Base-by-base conservation (phyloP, 2,329 filamentous ascomycete genomes). In the Ceratocystis albifundus region DNA sequence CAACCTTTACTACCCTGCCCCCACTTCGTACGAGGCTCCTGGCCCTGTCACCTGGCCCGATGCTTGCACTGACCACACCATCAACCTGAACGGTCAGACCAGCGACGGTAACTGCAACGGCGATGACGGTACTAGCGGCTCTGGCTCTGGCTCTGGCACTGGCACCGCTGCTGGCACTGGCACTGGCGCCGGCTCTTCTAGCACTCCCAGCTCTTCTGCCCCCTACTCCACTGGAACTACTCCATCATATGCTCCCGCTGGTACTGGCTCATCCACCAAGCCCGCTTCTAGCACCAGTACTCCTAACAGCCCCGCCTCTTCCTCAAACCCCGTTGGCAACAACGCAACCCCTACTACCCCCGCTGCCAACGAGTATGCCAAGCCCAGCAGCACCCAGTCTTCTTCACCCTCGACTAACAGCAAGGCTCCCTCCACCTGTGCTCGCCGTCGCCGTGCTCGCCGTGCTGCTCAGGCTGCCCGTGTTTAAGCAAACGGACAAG, bases 1-100 rank as follows among this genome's bases (percentile, higher is more conserved):
- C 62, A 77, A 77, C 70, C 75, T 78, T 59, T 77, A 77, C 71
- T 77, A 76, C 63, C 75, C 75, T 0, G 67, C 76, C 1, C 75
- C 76, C 4, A 77, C 72, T 5, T 73, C 72, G 20, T 77, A 77
- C 69, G 59, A 62, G 62, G 63, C 66, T 45, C 64, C 68, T 32
- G 68, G 68, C 30, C 55, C 63, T n/a, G 41, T 32, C 45, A 69
- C 71, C 66, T 76, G 75, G 74, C 75, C 75, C 69, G 71, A 70
- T 66, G 66, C 66, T 32, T 76, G 74, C 68, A 72, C 73, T 70
- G 74, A 76, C 68, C 74, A 76, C 71, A 76, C 74, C 48, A 72
- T 73, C 70, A 76, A 76, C 74, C 68, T 72, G 3, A 70, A 68
- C 30, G 74, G 73, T 12, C 71, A 73, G 71, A 61, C 70, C 25